These are phyloP conservation scores for Petrea volubilis DNA, from an alignment of 257 asterid genomes.

Conservation along the genomic window DNA sequence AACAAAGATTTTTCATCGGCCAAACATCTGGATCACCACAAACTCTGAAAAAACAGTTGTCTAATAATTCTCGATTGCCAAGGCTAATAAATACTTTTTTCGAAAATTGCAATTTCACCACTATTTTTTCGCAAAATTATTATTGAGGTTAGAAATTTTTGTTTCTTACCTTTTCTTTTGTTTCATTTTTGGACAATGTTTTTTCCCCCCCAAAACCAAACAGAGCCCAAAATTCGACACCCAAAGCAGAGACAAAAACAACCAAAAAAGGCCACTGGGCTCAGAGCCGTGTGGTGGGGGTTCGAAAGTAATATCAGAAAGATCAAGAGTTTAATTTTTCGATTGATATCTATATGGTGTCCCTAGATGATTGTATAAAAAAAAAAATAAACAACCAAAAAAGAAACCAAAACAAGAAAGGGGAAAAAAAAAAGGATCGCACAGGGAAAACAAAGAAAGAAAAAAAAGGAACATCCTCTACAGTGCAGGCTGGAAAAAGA, in stretches of 20 bases:
- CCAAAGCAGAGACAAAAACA: background rate
- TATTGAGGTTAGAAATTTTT: background rate
- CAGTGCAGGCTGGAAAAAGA: conserved; percentile 2
- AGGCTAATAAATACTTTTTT: background rate
- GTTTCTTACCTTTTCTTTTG: background rate
- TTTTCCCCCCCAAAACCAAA: too few relatives aligned
- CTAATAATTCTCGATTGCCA: background rate
- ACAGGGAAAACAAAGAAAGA: background rate
- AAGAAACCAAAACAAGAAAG: background rate
- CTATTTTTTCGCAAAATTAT: background rate
- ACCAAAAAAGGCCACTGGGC: too few relatives aligned
- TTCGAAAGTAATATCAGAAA: too few relatives aligned
- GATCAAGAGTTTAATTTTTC: too few relatives aligned
- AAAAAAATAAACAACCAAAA: conserved; percentile 15
- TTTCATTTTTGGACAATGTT: background rate
- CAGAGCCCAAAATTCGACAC: conserved; percentile 21
- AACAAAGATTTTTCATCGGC: background rate
- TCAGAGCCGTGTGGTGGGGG: too few relatives aligned
- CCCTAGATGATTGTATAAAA: too few relatives aligned
- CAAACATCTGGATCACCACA: background rate
- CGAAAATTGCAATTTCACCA: background rate
- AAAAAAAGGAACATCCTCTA: background rate
- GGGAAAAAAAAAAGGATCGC: background rate
- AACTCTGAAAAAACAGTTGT: background rate
- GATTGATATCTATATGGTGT: too few relatives aligned